Percentiles rank a stretch among this genome's conserved stretches.
Evolutionary conservation across 108 stramenopile genomes (phyloP).

Genomic region (Fragilariopsis cylindrus): DNA sequence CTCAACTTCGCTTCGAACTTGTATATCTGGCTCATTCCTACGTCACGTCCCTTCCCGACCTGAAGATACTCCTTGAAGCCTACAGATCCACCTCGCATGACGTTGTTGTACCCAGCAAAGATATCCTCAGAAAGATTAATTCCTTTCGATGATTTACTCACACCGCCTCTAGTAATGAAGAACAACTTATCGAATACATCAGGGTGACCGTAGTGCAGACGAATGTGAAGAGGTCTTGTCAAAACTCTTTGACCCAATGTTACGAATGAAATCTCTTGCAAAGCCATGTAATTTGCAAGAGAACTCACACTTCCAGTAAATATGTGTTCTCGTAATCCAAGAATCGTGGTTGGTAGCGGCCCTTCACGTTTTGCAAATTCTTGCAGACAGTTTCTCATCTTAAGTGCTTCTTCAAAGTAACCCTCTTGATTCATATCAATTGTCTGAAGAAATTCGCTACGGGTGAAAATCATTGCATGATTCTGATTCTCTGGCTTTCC

Average conservation of each 20-base stretch:
- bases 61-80: conserved; percentile 97
- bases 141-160: conserved; percentile 96
- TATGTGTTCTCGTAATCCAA: conserved; percentile 98
- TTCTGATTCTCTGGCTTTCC: conserved; percentile 99
- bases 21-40: conserved; percentile 99
- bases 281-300: conserved; percentile 98
- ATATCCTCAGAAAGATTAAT: conserved; percentile 99
- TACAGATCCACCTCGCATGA: conserved; percentile 91
- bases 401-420: conserved; percentile 98
- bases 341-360: conserved; percentile 89
- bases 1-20: conserved; percentile 99
- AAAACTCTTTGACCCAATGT: conserved; percentile 97
- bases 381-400: conserved; percentile 96
- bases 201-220: conserved; percentile 98
- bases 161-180: conserved; percentile 96
- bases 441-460: conserved; percentile 95
- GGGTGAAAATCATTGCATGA: conserved; percentile 97
- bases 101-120: conserved; percentile 97
- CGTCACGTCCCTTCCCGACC: conserved; percentile 98
- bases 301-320: conserved; percentile 98
- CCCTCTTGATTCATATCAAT: conserved; percentile 99
- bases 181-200: conserved; percentile 99
- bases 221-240: conserved; percentile 89
- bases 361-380: conserved; percentile 93
- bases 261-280: conserved; percentile 97